Evolutionary conservation across 108 stramenopile species (phyloP), one percentile per base, ranked within the genome.

Genomic region (Cyclotella atomus): DNA sequence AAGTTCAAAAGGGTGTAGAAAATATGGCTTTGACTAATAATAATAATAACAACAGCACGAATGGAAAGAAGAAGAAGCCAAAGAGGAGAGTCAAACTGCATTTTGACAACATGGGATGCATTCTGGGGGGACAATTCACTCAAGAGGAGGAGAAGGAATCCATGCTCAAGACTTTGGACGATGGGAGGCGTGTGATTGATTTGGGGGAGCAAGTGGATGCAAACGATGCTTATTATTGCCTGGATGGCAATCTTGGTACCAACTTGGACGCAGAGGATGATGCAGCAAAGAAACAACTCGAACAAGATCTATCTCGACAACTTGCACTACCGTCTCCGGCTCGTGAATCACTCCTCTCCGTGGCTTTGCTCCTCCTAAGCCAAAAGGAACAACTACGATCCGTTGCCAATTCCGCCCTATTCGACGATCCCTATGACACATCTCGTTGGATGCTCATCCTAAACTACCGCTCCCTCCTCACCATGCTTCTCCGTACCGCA

Each of bases 281-380:
- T 44, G 52, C 66, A 20, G 27, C 20, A 6, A 57, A 61, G 38
- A 70, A 73, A 24, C 56, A 64, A 20, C 50, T 87, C 15, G 88
- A 89, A 47, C 68, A 76, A 56, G 75, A 84, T 17, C 52, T 84
- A 17, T 53, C 65, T 12, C 76, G 64, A 30, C 69, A 72, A 3
- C 90, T 92, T 62, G 94, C 91, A 19, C 71, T 95, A 34, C 94
- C 94, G 17, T 62, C 83, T 41, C 90, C 94, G 6, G 89, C 90
- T 21, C 68, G 94, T 35, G 88, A 91, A 76, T 68, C 87, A 2
- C 73, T 95, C 0, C 70, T 92, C 0, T 88, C 86, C 21, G 47
- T 91, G 20, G 63, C 88, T 49, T 77, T 91, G 29, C 80, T 83
- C 21, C 43, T 95, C 14, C 43, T 93, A 54, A 84, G 86, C 34